Evolutionary conservation across 768 basidiomycete genomes (phyloP), one percentile per base, ranked within the genome.

Genomic region (Mycena vulgaris): DNA sequence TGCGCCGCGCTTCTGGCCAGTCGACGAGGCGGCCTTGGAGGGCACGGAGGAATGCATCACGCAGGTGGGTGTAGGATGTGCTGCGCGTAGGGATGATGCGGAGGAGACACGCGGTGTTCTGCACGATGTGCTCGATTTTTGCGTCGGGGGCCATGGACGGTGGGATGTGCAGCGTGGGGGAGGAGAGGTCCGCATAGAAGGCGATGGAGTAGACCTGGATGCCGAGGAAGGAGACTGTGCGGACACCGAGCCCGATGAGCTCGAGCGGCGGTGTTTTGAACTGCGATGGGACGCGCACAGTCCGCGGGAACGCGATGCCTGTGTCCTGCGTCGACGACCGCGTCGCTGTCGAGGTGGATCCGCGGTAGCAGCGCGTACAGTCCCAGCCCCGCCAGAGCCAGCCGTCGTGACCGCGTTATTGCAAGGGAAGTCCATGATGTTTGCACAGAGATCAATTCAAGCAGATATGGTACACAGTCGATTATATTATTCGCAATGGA

Each of bases 191-290:
- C 8, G 94, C 93, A 79, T 97, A 98, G 81, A 98, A 95, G 2
- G 89, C 96, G 37, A 95, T 90, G 14, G 93, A 93, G 80, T 98
- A 98, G 19, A 97, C 96, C 77, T 94, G 90, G 71, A 98, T 89
- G 9, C 91, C 87, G 42, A 97, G 84, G 80, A 98, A 96, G 17
- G 95, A 95, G 33, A 98, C 95, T 0, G 92, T 94, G 57, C 96
- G 86, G 42, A 96, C 95, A 27, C 96, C 96, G 1, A 95, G 83
- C 8, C 96, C 96, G 23, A 98, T 82, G 7, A 97, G 87, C 14
- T 89, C 87, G 74, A 94, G 88, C 2, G 87, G 80, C 11, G 93
- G 89, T 8, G 89, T 79, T 13, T 89, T 86, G 19, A 88, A 80
- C 74, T 90, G 92, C 35, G 92, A 89, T 23, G 91, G 90, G 25